A percentile compares a stretch with the other conserved stretches of the same genome.
Evolutionary conservation across 2,329 filamentous ascomycete species (phyloP).

Genomic region (Apiospora saccharicola): DNA sequence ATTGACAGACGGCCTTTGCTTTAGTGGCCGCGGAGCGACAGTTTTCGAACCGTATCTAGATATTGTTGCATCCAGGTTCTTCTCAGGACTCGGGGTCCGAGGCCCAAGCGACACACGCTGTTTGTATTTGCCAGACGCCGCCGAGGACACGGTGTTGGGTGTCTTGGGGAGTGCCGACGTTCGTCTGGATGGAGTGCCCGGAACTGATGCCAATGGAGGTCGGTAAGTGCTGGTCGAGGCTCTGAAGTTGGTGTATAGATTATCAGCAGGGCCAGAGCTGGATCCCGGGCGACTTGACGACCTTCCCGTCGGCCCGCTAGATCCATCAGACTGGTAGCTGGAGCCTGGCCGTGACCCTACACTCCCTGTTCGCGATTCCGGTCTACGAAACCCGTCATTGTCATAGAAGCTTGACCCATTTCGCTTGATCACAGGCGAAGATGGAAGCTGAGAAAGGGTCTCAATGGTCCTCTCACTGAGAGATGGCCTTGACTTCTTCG

Average conservation of each 20-base stretch:
- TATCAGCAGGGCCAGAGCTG: slow-evolving; percentile 57
- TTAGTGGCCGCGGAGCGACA: slow-evolving; percentile 52
- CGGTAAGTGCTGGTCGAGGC: slow-evolving; percentile 54
- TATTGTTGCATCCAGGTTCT: slow-evolving; percentile 37
- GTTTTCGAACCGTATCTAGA: slow-evolving; percentile 57
- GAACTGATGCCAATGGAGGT: slow-evolving; percentile 50
- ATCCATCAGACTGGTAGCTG: slow-evolving; percentile 69
- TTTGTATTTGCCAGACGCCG: slow-evolving; percentile 34
- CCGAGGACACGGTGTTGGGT: slow-evolving; percentile 39
- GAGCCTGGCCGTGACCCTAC: slow-evolving; percentile 60
- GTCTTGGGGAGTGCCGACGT: slow-evolving; percentile 46
- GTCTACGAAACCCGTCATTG: slow-evolving; percentile 64
- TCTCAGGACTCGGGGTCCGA: slow-evolving; percentile 51
- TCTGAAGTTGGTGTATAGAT: slow-evolving; percentile 48
- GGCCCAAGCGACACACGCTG: slow-evolving; percentile 42
- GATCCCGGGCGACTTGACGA: slow-evolving; percentile 63
- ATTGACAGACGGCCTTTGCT: slow-evolving; percentile 60
- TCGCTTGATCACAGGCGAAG: slow-evolving; percentile 74
- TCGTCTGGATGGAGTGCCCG: slow-evolving; percentile 52
- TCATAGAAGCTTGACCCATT: slow-evolving; percentile 78
- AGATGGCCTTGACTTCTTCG: slow-evolving; percentile 55
- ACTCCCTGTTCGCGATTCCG: slow-evolving; percentile 56
- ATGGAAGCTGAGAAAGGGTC: slow-evolving; percentile 78
- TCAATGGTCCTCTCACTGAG: slow-evolving; percentile 87
- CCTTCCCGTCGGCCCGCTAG: slow-evolving; percentile 57